A percentile compares a stretch with the other conserved stretches of the same genome.
phyloP scores from a whole-genome alignment of 2,329 filamentous ascomycete species.

The Ceratocystiopsis minuta region DNA sequence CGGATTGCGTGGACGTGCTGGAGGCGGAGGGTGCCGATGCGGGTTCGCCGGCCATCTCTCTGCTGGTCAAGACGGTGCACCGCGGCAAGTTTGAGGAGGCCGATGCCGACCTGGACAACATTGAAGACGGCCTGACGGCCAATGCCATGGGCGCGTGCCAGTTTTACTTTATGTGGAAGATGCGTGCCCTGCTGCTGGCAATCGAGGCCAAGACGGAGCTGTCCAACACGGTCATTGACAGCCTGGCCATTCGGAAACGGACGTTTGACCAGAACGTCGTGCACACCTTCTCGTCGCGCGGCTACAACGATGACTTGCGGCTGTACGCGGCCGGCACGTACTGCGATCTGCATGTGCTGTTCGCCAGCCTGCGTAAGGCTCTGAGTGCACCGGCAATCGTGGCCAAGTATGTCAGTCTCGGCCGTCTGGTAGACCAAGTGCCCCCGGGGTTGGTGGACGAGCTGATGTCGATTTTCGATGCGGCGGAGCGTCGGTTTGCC shows the following conservation, averaged over 20 bases:
- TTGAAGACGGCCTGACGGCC: constrained; percentile 63
- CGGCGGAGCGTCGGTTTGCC: constrained; percentile 61
- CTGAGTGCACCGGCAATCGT: constrained; percentile 27
- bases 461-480: constrained; percentile 56
- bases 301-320: constrained; percentile 60
- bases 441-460: constrained; percentile 43
- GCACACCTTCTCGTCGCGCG: constrained; percentile 47
- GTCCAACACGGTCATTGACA: constrained; percentile 39
- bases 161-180: constrained; percentile 95
- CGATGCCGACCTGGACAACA: constrained; percentile 51
- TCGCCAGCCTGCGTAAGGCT: constrained; percentile 49
- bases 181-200: constrained; percentile 37
- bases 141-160: constrained; percentile 60
- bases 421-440: constrained; percentile 51
- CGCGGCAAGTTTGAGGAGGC: constrained; percentile 54
- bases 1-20: constrained; percentile 57
- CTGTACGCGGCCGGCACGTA: constrained; percentile 57
- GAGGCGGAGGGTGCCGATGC: constrained; percentile 39
- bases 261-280: constrained; percentile 45
- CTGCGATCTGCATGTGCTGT: constrained; percentile 67
- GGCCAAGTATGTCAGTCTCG: constrained; percentile 34
- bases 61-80: constrained; percentile 53
- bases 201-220: constrained; percentile 38
- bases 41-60: constrained; percentile 41
- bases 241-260: constrained; percentile 36